phyloP scores from a whole-genome alignment of 2,329 filamentous ascomycete genomes.

The Paraconiothyrium sp. region DNA sequence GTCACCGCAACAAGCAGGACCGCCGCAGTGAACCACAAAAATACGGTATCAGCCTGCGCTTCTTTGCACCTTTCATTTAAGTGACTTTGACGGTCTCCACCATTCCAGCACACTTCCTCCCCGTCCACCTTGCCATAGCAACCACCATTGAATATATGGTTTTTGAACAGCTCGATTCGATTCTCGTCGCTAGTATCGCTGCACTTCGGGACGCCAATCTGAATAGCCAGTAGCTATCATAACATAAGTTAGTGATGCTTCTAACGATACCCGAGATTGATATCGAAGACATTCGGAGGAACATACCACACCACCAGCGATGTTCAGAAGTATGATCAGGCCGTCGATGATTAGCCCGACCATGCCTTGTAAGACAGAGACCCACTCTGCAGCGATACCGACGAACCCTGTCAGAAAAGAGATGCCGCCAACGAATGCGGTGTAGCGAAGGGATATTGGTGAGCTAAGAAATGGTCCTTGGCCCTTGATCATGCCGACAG shows the following conservation, averaged over 20 bases:
- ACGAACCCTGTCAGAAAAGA: constrained; percentile 26
- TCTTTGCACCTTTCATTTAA: constrained; percentile 27
- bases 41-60: constrained; percentile 26
- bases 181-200: constrained; percentile 13
- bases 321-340: constrained; percentile 24
- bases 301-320: constrained; percentile 35
- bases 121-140: not conserved
- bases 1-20: constrained; percentile 17
- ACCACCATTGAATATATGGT: constrained; percentile 30
- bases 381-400: constrained; percentile 24
- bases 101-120: not conserved
- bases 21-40: constrained; percentile 29
- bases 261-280: not conserved
- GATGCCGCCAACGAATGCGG: constrained; percentile 25
- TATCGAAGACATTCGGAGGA: not conserved
- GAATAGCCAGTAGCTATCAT: constrained; percentile 22
- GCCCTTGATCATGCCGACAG: constrained; percentile 26
- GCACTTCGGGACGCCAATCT: constrained; percentile 21
- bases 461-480: constrained; percentile 15
- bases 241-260: constrained; percentile 2
- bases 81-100: not conserved
- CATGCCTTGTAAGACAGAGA: constrained; percentile 26
- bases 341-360: constrained; percentile 29
- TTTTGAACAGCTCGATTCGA: constrained; percentile 11
- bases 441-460: constrained; percentile 18